Evolutionary conservation across 1,284 basidiomycete genomes (phyloP), one percentile per base, ranked within the genome.

Genomic region (Takashimella tepidaria): DNA sequence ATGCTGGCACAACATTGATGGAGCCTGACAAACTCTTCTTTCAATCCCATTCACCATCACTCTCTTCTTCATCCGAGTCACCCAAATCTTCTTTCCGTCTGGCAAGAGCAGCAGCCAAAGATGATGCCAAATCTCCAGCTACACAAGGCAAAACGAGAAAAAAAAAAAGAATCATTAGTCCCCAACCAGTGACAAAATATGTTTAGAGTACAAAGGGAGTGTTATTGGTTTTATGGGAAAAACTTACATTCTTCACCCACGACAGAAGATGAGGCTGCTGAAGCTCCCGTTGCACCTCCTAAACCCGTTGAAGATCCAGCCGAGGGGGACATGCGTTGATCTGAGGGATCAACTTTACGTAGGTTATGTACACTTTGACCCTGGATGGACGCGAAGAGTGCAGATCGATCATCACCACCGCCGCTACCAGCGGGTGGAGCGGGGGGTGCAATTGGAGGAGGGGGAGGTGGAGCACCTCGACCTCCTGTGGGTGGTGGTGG

Each of bases 81-180:
- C 89, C 92, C 71, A 97, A 80, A 67, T 91, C 87, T 73, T 88
- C 91, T 74, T 92, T 97, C 63, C 92, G 79, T 68, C 87, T 84
- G 51, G 79, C 80, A 53, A 88, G 73, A 5, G 86, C 86, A 12
- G 82, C 81, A 4, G 85, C 85, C 45, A 88, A 72, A 27, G 84
- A 84, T 44, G 80, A 80, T 0, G 86, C 85, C 41, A 88, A 68
- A 67, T 86, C 83, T 4, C 79, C 79, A 19, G 77, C 79, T 11
- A 22, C 46, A 45, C 16, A 19, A 44, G n/a, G 13, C 8, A 1
- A 44, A 37, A n/a, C n/a, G n/a, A n/a, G n/a, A n/a, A n/a, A n/a
- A n/a, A n/a, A n/a, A n/a, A n/a, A n/a, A n/a, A n/a, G n/a, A n/a
- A n/a, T n/a, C n/a, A 45, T 41, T 21, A 6, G 21, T 53, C 41